These are phyloP conservation scores for Cercophora sp. DNA, from an alignment of 495 filamentous ascomycete species.

Conservation along the genomic window DNA sequence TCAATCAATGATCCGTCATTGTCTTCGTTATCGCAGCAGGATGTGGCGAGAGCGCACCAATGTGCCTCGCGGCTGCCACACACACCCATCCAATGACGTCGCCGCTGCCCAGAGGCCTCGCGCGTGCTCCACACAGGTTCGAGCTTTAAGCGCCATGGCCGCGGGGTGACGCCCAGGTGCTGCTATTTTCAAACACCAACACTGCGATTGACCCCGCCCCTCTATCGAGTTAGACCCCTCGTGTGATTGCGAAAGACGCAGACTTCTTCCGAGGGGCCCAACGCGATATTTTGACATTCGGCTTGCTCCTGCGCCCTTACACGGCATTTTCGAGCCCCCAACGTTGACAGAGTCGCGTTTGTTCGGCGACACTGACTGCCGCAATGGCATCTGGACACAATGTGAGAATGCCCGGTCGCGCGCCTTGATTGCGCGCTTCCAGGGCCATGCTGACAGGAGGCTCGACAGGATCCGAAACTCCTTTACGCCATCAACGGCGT, in stretches of 20 bases:
- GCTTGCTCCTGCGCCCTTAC: no score
- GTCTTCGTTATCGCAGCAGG: no score
- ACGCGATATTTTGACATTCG: no score
- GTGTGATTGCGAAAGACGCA: conserved; percentile 6
- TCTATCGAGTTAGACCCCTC: not conserved
- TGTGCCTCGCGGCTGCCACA: not conserved
- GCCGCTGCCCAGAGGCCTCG: conserved; percentile 26
- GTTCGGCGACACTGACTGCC: not conserved
- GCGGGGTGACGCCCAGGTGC: conserved; percentile 23
- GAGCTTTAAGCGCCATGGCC: conserved; percentile 33
- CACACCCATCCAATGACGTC: conserved; percentile 33
- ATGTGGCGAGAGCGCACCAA: conserved; percentile 13
- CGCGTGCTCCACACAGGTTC: conserved; percentile 28
- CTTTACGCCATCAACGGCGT: conserved; percentile 84
- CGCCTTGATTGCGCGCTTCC: not conserved
- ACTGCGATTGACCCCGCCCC: conserved; percentile 15
- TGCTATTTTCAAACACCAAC: conserved; percentile 31
- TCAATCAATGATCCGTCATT: no score
- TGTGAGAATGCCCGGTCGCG: conserved; percentile 26
- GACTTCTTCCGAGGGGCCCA: no score
- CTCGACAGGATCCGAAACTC: conserved; percentile 63
- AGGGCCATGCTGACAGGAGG: conserved; percentile 5
- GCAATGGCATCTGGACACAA: conserved; percentile 49
- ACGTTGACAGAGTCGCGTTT: no score
- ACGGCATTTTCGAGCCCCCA: no score